These are phyloP conservation scores for Glycine tomentella DNA, from an alignment of 306 rosid genomes.

Conservation along the genomic window DNA sequence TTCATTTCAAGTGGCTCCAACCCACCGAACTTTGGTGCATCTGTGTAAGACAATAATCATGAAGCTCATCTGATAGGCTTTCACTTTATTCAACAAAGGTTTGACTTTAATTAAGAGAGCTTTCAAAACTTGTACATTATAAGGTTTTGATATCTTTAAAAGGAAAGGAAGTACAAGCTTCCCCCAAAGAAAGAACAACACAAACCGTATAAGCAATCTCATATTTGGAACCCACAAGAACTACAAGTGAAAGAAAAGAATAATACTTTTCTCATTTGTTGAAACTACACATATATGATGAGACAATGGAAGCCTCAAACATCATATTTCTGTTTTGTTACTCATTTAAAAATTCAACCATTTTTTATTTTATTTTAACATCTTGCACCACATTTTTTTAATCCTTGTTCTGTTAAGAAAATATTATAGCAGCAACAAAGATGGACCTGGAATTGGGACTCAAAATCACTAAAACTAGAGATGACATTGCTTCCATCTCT, in stretches of 20 bases:
- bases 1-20: not conserved
- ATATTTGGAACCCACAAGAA: slow-evolving; percentile 21
- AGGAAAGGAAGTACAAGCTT: not conserved
- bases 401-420: slow-evolving; percentile 30
- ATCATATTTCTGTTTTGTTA: not conserved
- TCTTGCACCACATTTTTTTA: slow-evolving; percentile 16
- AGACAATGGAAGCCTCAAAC: slow-evolving; percentile 17
- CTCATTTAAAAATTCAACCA: too few species aligned
- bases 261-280: slow-evolving; percentile 32
- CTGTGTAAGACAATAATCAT: not conserved
- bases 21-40: not conserved
- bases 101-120: not conserved
- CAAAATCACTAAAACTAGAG: slow-evolving; percentile 64
- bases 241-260: slow-evolving; percentile 41
- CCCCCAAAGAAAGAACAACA: slow-evolving; percentile 35
- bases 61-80: not conserved
- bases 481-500: slow-evolving; percentile 55
- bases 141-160: slow-evolving; percentile 1
- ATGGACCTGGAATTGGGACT: slow-evolving; percentile 83
- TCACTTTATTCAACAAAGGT: not conserved
- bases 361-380: not conserved
- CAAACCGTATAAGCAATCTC: slow-evolving; percentile 3
- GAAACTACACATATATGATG: not conserved
- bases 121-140: not conserved
- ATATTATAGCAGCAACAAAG: slow-evolving; percentile 16